phyloP scores from a whole-genome alignment of 2,329 filamentous ascomycete genomes.

The Ascochyta viciae-villosae region DNA sequence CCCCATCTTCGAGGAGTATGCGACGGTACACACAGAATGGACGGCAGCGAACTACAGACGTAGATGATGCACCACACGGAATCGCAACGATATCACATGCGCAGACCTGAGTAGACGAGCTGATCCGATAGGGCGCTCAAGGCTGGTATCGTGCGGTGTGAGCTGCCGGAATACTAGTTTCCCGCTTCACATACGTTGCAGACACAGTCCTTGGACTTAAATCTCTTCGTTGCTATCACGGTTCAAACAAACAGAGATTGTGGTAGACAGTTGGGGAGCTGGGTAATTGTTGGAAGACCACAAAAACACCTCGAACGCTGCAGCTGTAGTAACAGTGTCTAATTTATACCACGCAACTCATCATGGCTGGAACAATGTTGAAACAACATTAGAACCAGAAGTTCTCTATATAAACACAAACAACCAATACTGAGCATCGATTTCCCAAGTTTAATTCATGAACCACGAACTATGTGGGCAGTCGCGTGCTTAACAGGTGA shows the following conservation, averaged over 20 bases:
- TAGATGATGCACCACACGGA: background rate
- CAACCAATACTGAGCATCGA: background rate
- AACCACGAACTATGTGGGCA: background rate
- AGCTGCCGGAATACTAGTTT: background rate
- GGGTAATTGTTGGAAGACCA: background rate
- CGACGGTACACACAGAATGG: background rate
- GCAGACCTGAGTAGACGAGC: background rate
- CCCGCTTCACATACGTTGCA: too few species aligned
- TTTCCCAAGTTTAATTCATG: background rate
- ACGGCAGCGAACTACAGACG: background rate
- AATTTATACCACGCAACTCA: background rate
- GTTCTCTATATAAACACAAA: background rate
- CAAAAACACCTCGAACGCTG: background rate
- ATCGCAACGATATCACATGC: background rate
- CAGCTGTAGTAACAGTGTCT: background rate
- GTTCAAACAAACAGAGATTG: background rate
- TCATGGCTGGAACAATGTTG: background rate
- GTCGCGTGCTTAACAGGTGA: conserved; percentile 14
- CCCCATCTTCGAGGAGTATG: background rate
- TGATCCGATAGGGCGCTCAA: background rate
- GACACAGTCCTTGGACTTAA: background rate
- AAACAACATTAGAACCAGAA: background rate
- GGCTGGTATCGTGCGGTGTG: background rate
- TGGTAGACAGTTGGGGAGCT: background rate
- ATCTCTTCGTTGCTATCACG: background rate